phyloP scores from a whole-genome alignment of 257 asterid genomes.

The Solanum gandarillasii region DNA sequence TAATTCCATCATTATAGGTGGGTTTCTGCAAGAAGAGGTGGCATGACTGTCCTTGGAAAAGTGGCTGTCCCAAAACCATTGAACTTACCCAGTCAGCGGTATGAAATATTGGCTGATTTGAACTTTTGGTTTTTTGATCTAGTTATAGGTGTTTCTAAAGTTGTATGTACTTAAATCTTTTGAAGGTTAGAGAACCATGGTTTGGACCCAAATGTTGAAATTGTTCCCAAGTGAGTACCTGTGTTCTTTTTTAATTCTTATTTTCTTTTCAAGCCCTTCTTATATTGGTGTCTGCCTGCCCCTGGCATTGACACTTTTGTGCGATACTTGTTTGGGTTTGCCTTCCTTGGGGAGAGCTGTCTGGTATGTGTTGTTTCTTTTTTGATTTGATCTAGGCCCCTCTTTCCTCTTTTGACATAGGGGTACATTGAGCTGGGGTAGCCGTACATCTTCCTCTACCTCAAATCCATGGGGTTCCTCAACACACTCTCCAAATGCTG shows the following conservation, averaged over 20 bases:
- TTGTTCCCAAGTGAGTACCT: constrained; percentile 89
- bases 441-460: constrained; percentile 66
- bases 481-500: constrained; percentile 60
- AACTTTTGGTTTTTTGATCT: background rate
- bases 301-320: background rate
- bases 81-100: constrained; percentile 97
- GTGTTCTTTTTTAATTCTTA: background rate
- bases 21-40: constrained; percentile 86
- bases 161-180: constrained; percentile 15
- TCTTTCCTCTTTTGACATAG: constrained; percentile 23
- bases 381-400: constrained; percentile 10
- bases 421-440: constrained; percentile 95
- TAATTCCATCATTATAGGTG: constrained; percentile 35
- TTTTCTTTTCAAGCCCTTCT: background rate
- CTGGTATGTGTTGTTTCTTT: background rate
- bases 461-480: constrained; percentile 85
- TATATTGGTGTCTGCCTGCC: background rate
- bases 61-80: constrained; percentile 96
- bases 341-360: background rate
- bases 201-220: constrained; percentile 84
- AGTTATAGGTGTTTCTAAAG: constrained; percentile 13
- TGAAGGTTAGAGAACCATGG: constrained; percentile 93
- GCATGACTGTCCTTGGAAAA: constrained; percentile 89
- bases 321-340: background rate
- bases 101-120: constrained; percentile 7